Conservation (phyloP, 352 stramenopile species). For the Phytophthora pseudosyringae region DNA sequence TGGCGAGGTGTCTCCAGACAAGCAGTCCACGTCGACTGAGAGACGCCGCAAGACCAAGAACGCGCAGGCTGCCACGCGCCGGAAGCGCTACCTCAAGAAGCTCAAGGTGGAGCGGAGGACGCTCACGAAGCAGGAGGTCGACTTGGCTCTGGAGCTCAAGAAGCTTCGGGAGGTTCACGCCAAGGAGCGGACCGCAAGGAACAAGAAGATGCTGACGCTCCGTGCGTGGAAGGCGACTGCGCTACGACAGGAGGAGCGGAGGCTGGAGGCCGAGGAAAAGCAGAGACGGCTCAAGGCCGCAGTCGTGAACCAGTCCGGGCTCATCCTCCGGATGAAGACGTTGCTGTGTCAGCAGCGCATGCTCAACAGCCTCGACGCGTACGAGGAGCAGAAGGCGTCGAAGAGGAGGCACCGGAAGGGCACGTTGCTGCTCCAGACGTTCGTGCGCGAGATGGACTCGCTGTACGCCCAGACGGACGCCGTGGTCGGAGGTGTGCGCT, state of each 20-base stretch:
- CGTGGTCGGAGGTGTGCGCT: slow-evolving; percentile 16
- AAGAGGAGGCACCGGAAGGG: neutral
- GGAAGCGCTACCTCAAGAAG: slow-evolving; percentile 29
- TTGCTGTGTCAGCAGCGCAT: slow-evolving; percentile 18
- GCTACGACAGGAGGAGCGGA: slow-evolving; percentile 30
- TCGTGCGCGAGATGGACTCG: slow-evolving; percentile 32
- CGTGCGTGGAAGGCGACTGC: slow-evolving; percentile 27
- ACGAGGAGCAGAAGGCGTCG: neutral
- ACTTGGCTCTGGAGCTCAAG: slow-evolving; percentile 21
- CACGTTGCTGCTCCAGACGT: slow-evolving; percentile 26
- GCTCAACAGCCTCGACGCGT: slow-evolving; percentile 2
- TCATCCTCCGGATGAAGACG: slow-evolving; percentile 26
- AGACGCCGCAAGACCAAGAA: slow-evolving; percentile 21
- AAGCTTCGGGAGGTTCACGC: slow-evolving; percentile 4
- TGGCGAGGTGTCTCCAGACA: too few species aligned
- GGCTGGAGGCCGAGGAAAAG: slow-evolving; percentile 21
- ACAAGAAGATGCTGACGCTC: slow-evolving; percentile 27
- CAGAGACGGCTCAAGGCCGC: slow-evolving; percentile 23
- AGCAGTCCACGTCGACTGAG: neutral
- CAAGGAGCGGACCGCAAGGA: slow-evolving; percentile 4
- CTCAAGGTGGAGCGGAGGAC: slow-evolving; percentile 25
- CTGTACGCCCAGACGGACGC: slow-evolving; percentile 34
- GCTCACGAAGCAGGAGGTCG: slow-evolving; percentile 27
- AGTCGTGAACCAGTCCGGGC: slow-evolving; percentile 17
- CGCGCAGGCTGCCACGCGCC: slow-evolving; percentile 22